Percentiles rank a stretch among this genome's conserved stretches.
Evolutionary conservation across 371 early-diverging fungal genomes (phyloP).

Genomic region (Lichtheimia ramosa): DNA sequence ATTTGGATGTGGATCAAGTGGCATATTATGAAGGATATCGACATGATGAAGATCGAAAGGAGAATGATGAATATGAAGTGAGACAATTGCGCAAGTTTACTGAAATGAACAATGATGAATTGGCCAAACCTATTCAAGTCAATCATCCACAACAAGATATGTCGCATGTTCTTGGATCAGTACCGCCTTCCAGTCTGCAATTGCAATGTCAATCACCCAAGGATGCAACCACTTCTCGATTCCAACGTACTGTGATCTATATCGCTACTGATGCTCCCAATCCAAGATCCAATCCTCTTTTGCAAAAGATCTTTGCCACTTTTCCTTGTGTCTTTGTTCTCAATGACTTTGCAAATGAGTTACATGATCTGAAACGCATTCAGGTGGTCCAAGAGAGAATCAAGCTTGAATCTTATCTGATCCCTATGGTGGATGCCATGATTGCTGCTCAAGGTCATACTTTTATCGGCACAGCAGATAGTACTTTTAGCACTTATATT

Average conservation of each 20-base stretch:
- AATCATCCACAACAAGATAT: conserved; percentile 26
- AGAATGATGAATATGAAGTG: conserved; percentile 44
- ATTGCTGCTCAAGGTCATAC: conserved; percentile 60
- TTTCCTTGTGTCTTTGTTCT: conserved; percentile 63
- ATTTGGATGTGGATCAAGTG: conserved; percentile 31
- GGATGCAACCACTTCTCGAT: conserved; percentile 12
- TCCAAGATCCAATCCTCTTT: conserved; percentile 52
- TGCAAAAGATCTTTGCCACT: conserved; percentile 56
- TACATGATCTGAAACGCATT: conserved; percentile 40
- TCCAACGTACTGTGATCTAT: conserved; percentile 41
- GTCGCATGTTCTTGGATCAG: conserved; percentile 22
- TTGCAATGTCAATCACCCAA: conserved; percentile 3
- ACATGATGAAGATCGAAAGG: conserved; percentile 42
- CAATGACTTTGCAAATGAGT: conserved; percentile 49
- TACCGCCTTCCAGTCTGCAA: conserved; percentile 2
- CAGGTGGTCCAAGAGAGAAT: conserved; percentile 52
- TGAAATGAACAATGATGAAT: conserved; percentile 10
- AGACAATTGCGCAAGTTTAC: conserved; percentile 24
- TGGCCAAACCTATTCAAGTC: conserved; percentile 27
- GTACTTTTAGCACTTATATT: conserved; percentile 62
- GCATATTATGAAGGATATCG: conserved; percentile 19
- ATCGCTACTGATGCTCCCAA: conserved; percentile 62
- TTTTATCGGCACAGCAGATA: conserved; percentile 58
- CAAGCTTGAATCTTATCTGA: conserved; percentile 49
- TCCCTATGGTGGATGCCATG: conserved; percentile 68